Evolutionary conservation across 352 stramenopile genomes (phyloP).

Genomic region (Pythium guiyangense): DNA sequence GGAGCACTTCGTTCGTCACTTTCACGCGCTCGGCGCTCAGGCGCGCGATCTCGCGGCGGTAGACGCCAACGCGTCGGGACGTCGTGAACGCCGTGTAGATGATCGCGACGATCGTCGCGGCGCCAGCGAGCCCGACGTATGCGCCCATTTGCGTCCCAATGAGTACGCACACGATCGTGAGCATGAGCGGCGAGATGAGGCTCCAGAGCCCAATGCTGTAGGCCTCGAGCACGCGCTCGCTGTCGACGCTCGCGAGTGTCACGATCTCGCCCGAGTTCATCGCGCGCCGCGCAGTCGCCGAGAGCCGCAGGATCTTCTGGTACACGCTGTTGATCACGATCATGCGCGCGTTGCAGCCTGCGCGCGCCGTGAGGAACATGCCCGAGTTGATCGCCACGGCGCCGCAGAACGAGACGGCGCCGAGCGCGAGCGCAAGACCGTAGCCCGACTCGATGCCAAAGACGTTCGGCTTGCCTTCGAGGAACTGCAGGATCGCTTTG

Average conservation of each 20-base stretch:
- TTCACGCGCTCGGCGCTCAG: conserved; percentile 71
- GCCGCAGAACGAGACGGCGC: conserved; percentile 26
- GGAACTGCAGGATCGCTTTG: conserved; percentile 47
- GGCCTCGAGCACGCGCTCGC: conserved; percentile 47
- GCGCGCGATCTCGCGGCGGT: conserved; percentile 26
- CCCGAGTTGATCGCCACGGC: conserved; percentile 45
- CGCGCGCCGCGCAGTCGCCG: conserved; percentile 32
- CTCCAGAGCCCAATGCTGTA: conserved; percentile 42
- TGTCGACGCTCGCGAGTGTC: conserved; percentile 48
- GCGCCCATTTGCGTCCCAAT: conserved; percentile 37
- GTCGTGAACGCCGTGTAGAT: conserved; percentile 27
- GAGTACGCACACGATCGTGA: conserved; percentile 36
- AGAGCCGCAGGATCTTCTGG: conserved; percentile 48
- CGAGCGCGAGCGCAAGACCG: conserved; percentile 31
- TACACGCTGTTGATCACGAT: conserved; percentile 61
- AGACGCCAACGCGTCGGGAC: conserved; percentile 27
- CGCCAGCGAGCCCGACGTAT: conserved; percentile 19
- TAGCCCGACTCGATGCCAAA: conserved; percentile 50
- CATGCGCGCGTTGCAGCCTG: conserved; percentile 45
- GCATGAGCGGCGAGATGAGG: conserved; percentile 37
- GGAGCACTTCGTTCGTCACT: too few species aligned
- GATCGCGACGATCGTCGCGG: conserved; percentile 19
- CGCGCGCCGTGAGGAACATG: conserved; percentile 41
- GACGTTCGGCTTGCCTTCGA: conserved; percentile 29
- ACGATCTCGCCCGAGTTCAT: conserved; percentile 55